Conservation (phyloP, 768 basidiomycete species). For the Collybia nuda region DNA sequence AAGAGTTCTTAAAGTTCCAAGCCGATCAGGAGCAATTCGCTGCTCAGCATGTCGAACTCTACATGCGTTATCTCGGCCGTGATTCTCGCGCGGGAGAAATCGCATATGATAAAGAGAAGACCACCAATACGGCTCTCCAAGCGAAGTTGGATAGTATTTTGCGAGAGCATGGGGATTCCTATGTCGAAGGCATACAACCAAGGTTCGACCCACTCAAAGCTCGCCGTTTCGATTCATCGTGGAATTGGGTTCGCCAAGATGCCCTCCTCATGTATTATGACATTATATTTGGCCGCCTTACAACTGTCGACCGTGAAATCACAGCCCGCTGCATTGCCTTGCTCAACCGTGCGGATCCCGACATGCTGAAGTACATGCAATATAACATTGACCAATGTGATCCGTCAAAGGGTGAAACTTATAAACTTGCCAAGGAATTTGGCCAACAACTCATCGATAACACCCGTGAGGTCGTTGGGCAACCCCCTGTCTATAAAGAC, state of each 20-base stretch:
- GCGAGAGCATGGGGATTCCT: conserved; percentile 90
- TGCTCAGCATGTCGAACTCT: conserved; percentile 89
- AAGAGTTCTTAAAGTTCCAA: conserved; percentile 97
- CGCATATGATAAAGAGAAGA: conserved; percentile 85
- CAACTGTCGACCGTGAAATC: conserved; percentile 93
- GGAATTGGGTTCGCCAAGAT: conserved; percentile 99
- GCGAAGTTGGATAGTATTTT: conserved; percentile 84
- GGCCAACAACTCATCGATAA: conserved; percentile 96
- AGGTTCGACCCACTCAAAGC: conserved; percentile 94
- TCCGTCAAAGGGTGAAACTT: conserved; percentile 82
- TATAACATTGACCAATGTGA: conserved; percentile 88
- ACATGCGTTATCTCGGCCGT: conserved; percentile 94
- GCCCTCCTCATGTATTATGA: conserved; percentile 97
- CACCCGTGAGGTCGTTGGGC: conserved; percentile 77
- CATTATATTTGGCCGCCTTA: conserved; percentile 94
- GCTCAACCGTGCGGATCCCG: conserved; percentile 95
- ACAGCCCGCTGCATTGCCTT: conserved; percentile 96
- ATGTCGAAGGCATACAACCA: conserved; percentile 94
- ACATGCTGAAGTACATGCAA: conserved; percentile 92
- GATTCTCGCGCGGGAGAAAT: conserved; percentile 94
- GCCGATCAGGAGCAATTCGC: conserved; percentile 91
- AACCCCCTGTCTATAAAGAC: conserved; percentile 93
- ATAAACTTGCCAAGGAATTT: conserved; percentile 94
- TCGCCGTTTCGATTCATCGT: conserved; percentile 96
- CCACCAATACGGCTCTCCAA: conserved; percentile 69